Base-by-base conservation (phyloP, 2,329 filamentous ascomycete genomes). In the Hymenoscyphus albidus region DNA sequence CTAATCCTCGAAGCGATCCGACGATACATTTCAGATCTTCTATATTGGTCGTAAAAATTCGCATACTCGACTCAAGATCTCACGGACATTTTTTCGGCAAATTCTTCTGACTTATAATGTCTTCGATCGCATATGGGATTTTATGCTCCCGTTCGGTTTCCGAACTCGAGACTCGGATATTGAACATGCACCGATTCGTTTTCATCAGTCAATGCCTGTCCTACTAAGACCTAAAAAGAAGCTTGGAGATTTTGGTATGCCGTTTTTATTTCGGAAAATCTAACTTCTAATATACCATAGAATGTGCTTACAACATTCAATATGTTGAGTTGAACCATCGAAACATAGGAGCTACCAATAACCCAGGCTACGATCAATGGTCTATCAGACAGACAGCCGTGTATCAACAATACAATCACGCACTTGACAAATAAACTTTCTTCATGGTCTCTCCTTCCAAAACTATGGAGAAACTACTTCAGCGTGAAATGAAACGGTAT, bases 321-420 rank as follows among this genome's bases (percentile, higher is more conserved):
- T 68, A 67, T 58, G 66, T 63, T 13, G 59, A 63, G 18, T 22
- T 61, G 10, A 69, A 69, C 40, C 14, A 62, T 13, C 39, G 68
- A 14, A 39, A 32, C 6, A 18, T 51, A 18, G 3, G 18, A 14
- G 14, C 31, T 5, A 18, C 38, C 7, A 42, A 59, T 1, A 61
- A 64, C 40, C 62, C 64, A 2, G 66, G 69, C 56, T 68, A 66
- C 32, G 66, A 68, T 58, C 63, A 62, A 14, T 69, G 68, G 68
- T 69, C 68, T 6, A 39, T 69, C 5, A 27, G 68, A 4, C 68
- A 68, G 54, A 67, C 38, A 5, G 62, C 64, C 42, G 60, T 69
- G 3, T 69, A 69, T 38, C 66, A 68, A 31, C 58, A 65, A n/a
- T 68, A 68, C 39, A 38, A 65, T 31, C 55, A 59, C 16, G 9